Evolutionary conservation across 1,284 basidiomycete species (phyloP).

Genomic region (Sphaerobolus stellatus): DNA sequence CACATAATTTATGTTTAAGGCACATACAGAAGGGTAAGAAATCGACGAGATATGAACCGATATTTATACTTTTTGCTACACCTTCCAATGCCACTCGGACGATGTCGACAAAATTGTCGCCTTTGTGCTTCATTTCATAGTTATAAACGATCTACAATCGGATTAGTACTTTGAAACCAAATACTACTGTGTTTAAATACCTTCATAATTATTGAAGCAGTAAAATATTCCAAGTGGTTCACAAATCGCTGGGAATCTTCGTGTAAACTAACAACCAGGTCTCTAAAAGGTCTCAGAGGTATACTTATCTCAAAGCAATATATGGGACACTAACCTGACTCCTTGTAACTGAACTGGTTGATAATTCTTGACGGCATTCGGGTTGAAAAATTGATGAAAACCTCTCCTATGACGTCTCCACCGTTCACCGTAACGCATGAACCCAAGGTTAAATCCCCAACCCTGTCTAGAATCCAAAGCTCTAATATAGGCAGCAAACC

Average conservation of each 20-base stretch:
- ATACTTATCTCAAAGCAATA: background rate
- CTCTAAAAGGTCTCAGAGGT: background rate
- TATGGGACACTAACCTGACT: slow-evolving; percentile 21
- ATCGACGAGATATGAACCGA: slow-evolving; percentile 44
- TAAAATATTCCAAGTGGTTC: slow-evolving; percentile 23
- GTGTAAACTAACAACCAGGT: slow-evolving; percentile 22
- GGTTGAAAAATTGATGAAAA: slow-evolving; percentile 26
- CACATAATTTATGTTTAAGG: background rate
- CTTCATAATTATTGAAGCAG: slow-evolving; percentile 5
- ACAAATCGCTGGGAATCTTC: slow-evolving; percentile 22
- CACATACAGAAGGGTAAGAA: slow-evolving; percentile 33
- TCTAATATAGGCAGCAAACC: background rate
- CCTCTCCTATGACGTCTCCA: slow-evolving; percentile 23
- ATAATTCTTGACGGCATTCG: slow-evolving; percentile 29
- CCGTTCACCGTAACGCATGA: slow-evolving; percentile 23
- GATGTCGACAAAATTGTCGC: slow-evolving; percentile 35
- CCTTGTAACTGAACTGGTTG: slow-evolving; percentile 40
- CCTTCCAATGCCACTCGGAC: slow-evolving; percentile 41
- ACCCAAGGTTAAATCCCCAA: slow-evolving; percentile 46
- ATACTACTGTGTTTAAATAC: background rate
- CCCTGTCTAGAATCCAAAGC: slow-evolving; percentile 50
- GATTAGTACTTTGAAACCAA: background rate
- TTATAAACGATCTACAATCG: slow-evolving; percentile 7
- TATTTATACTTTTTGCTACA: slow-evolving; percentile 38
- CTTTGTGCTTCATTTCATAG: background rate